phyloP scores from a whole-genome alignment of 768 basidiomycete species.

The Lactifluus volemus region DNA sequence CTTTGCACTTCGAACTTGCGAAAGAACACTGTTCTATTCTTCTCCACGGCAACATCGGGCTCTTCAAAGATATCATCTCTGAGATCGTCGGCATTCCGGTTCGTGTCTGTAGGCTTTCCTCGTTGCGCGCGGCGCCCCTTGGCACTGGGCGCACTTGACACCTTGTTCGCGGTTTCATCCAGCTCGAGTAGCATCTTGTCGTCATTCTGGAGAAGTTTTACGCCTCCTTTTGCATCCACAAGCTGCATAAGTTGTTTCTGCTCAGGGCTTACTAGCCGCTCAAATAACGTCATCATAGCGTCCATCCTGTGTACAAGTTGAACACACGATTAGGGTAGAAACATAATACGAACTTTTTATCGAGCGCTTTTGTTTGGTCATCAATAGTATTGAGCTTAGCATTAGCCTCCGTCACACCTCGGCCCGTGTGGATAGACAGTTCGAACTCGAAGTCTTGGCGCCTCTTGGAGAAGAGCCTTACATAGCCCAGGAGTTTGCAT shows the following conservation, averaged over 20 bases:
- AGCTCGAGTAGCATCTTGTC: constrained; percentile 19
- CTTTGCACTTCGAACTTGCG: constrained; percentile 21
- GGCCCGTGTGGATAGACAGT: constrained; percentile 24
- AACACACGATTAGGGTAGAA: neutral
- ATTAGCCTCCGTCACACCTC: neutral
- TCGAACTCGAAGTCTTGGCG: constrained; percentile 25
- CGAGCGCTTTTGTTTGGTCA: constrained; percentile 1
- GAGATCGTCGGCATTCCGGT: constrained; percentile 1
- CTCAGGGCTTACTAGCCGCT: constrained; percentile 13
- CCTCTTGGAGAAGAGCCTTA: constrained; percentile 22
- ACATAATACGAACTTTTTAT: constrained; percentile 12
- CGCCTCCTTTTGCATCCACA: constrained; percentile 22
- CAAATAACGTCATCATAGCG: constrained; percentile 12
- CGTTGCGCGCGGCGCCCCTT: neutral
- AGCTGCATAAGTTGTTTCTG: constrained; percentile 2
- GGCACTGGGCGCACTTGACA: neutral
- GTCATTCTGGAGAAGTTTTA: constrained; percentile 17
- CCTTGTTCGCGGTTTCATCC: constrained; percentile 14
- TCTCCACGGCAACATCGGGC: constrained; percentile 17
- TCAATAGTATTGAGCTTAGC: constrained; percentile 9
- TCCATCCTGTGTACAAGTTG: constrained; percentile 11
- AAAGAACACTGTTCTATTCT: constrained; percentile 17
- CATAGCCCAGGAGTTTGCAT: constrained; percentile 22
- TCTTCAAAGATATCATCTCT: constrained; percentile 21
- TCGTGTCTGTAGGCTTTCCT: neutral